A percentile compares a stretch with the other conserved stretches of the same genome.
Conservation (phyloP, 1,284 basidiomycete species). For the Jaminaea rosea region DNA sequence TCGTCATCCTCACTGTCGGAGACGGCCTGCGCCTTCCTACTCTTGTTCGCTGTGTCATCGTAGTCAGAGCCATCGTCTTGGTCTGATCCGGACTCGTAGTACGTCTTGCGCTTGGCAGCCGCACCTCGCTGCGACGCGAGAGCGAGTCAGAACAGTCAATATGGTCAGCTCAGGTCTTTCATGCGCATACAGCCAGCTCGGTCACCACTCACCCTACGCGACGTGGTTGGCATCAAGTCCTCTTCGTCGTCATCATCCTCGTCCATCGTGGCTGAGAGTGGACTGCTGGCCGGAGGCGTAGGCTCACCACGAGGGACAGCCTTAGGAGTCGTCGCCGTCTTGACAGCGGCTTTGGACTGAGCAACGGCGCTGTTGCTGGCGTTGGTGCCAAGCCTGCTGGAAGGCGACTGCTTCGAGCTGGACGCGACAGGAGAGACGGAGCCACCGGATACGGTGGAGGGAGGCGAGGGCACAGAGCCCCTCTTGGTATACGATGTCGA, state of each 20-base stretch:
- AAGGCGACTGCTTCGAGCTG: neutral
- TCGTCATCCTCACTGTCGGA: conserved; percentile 11
- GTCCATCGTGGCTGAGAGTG: neutral
- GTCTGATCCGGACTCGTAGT: neutral
- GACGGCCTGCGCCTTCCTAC: no score
- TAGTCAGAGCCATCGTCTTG: no score
- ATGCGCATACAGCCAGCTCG: neutral
- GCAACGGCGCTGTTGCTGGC: neutral
- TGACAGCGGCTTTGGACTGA: neutral
- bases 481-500: neutral
- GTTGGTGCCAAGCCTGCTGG: neutral
- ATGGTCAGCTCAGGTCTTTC: neutral
- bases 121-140: neutral
- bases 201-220: neutral
- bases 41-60: no score
- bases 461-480: neutral
- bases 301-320: neutral
- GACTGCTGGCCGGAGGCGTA: neutral
- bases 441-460: neutral
- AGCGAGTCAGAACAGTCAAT: neutral
- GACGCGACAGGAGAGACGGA: neutral
- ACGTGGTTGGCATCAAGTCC: neutral
- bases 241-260: neutral
- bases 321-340: neutral
- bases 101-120: neutral